Base-by-base conservation (phyloP, 2,329 filamentous ascomycete genomes). In the Ilyonectria sp. region DNA sequence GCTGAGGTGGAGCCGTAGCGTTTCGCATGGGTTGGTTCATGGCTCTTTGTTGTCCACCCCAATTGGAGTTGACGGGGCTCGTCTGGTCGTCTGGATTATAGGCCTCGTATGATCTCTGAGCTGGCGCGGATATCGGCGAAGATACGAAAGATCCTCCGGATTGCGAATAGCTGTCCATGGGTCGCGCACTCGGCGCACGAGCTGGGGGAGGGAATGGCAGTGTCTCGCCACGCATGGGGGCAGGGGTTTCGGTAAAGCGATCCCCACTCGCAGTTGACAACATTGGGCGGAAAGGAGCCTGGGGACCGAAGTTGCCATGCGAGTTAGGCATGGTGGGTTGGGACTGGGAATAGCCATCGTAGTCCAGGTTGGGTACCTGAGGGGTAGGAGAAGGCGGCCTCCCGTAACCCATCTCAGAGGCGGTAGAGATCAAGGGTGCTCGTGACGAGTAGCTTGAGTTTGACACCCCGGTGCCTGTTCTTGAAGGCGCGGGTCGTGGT, bases 361-460 rank as follows among this genome's bases (percentile, higher is more conserved):
- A 67, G 56, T 75, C 72, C 21, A 76, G 9, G 4, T 69, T 65
- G 15, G 82, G 79, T 11, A 84, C 60, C 35, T 79, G 74, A 35
- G 82, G 79, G 6, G 75, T 79, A 2, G 81, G 81, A 1, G 83
- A 82, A 5, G 77, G 76, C 7, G 81, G 71, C 44, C 81, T 77
- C 23, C 76, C 76, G 74, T 86, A 86, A 21, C 90, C 90, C 87
- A 92, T 92, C 7, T 86, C 85, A 35, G 86, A 85, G 6, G 90
- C 90, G 66, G 88, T 84, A 19, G 82, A 80, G 43, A 93, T 80
- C 6, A 94, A 84, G 1, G 92, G 89, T 8, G 88, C 86, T 67
- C 91, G 89, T 3, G 91, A 90, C 13, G 86, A 87, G 85, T 90
- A 92, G 75, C 86, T 93, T n/a, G 83, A 83, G 33, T 80, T 81